Percentiles rank a stretch among this genome's conserved stretches.
phyloP scores from a whole-genome alignment of 768 basidiomycete species.

The Trametes cingulata region DNA sequence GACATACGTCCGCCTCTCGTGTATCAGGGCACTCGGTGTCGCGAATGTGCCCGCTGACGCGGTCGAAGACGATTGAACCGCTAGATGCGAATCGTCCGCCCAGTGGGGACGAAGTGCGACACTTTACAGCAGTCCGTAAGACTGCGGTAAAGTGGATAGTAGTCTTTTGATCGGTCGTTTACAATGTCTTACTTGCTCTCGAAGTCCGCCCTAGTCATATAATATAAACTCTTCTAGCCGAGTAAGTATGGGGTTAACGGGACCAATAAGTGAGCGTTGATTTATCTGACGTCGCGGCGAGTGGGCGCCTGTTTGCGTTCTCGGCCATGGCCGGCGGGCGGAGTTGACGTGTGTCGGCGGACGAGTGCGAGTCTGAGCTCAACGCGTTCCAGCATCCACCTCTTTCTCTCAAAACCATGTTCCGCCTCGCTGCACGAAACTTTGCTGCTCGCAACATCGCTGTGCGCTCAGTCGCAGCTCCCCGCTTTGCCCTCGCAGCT shows the following conservation, averaged over 20 bases:
- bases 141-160: too few relatives aligned
- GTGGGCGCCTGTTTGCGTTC: conserved; percentile 3
- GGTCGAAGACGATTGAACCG: too few relatives aligned
- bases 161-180: too few relatives aligned
- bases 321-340: conserved; percentile 29
- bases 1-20: too few relatives aligned
- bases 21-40: too few relatives aligned
- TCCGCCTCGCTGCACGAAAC: conserved; percentile 25
- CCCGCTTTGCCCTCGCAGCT: conserved; percentile 20
- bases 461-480: conserved; percentile 35
- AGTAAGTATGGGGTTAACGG: neutral
- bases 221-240: neutral
- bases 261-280: neutral
- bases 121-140: too few relatives aligned
- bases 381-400: conserved; percentile 13
- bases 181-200: too few relatives aligned
- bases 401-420: conserved; percentile 13
- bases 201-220: too few relatives aligned
- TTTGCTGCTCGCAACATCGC: conserved; percentile 43
- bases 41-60: too few relatives aligned
- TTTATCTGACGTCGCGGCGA: neutral
- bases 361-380: conserved; percentile 7
- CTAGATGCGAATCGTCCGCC: too few relatives aligned
- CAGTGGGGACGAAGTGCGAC: too few relatives aligned
- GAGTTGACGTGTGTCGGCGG: conserved; percentile 24